Percentiles rank a stretch among this genome's conserved stretches.
Conservation (phyloP, 345 rosid genomes). For the Euphorbia lathyris region DNA sequence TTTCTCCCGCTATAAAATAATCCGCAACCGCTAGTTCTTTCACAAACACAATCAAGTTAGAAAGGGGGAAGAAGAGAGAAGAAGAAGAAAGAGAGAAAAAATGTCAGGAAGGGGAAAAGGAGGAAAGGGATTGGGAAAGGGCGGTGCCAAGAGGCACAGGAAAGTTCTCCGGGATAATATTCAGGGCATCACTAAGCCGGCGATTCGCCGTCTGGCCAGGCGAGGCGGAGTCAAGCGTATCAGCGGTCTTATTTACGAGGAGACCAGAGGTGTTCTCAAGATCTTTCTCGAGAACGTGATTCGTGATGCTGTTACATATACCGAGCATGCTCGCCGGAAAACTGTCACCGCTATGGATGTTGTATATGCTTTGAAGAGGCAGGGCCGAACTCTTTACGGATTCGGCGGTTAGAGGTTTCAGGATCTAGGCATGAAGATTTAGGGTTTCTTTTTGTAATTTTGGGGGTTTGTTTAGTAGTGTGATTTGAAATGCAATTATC, state of each 20-base stretch:
- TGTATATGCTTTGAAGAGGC: no score
- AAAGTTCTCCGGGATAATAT: constrained; percentile 58
- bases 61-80: no score
- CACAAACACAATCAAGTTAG: no score
- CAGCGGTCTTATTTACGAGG: constrained; percentile 57
- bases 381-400: no score
- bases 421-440: no score
- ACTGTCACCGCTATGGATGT: constrained; percentile 48
- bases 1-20: no score
- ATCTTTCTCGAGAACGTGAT: constrained; percentile 55
- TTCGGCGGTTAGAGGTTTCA: no score
- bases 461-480: no score
- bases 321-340: constrained; percentile 58
- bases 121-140: constrained; percentile 59
- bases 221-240: constrained; percentile 61
- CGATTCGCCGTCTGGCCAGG: constrained; percentile 44
- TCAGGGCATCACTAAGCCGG: constrained; percentile 42
- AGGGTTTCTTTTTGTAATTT: no score
- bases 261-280: constrained; percentile 53
- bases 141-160: constrained; percentile 55
- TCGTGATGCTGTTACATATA: constrained; percentile 52
- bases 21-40: no score
- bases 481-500: no score
- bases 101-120: constrained; percentile 67
- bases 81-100: no score